A percentile compares a stretch with the other conserved stretches of the same genome.
Conservation (phyloP, 345 rosid genomes). For the Noccaea caerulescens region DNA sequence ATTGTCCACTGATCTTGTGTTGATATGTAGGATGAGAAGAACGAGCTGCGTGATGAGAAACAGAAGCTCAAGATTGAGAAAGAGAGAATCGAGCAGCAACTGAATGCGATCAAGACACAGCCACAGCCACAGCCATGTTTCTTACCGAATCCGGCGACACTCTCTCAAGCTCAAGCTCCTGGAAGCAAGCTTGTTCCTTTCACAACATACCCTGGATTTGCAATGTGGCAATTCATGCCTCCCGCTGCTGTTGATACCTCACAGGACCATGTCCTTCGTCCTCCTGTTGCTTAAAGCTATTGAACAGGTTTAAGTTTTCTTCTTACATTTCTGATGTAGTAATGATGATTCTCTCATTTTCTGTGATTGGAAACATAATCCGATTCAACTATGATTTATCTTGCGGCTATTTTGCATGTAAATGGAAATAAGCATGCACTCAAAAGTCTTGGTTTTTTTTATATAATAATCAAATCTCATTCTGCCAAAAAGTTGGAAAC, state of each 20-base stretch:
- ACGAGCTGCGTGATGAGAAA: slow-evolving; percentile 82
- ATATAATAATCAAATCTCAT: neutral
- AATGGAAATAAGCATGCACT: slow-evolving; percentile 32
- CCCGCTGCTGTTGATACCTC: slow-evolving; percentile 91
- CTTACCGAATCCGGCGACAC: slow-evolving; percentile 57
- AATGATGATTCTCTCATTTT: slow-evolving; percentile 12
- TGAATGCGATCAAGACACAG: slow-evolving; percentile 53
- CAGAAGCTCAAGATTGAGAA: slow-evolving; percentile 83
- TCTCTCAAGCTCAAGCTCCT: slow-evolving; percentile 75
- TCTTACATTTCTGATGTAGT: slow-evolving; percentile 19
- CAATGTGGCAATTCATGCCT: slow-evolving; percentile 99
- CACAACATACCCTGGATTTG: slow-evolving; percentile 82
- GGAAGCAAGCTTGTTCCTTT: slow-evolving; percentile 87
- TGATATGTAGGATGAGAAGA: slow-evolving; percentile 43
- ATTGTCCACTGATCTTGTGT: slow-evolving; percentile 1
- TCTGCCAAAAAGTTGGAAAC: neutral
- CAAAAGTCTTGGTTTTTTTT: neutral
- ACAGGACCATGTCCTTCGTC: slow-evolving; percentile 92
- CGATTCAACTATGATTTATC: neutral
- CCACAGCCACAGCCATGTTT: slow-evolving; percentile 59
- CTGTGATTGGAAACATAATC: slow-evolving; percentile 14
- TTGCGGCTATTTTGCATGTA: slow-evolving; percentile 21
- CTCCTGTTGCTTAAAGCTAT: slow-evolving; percentile 70
- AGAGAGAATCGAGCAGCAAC: slow-evolving; percentile 68
- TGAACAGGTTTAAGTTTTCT: slow-evolving; percentile 12